Base-by-base conservation (phyloP, 441 rosid species). In the Gossypium schwendimanii region DNA sequence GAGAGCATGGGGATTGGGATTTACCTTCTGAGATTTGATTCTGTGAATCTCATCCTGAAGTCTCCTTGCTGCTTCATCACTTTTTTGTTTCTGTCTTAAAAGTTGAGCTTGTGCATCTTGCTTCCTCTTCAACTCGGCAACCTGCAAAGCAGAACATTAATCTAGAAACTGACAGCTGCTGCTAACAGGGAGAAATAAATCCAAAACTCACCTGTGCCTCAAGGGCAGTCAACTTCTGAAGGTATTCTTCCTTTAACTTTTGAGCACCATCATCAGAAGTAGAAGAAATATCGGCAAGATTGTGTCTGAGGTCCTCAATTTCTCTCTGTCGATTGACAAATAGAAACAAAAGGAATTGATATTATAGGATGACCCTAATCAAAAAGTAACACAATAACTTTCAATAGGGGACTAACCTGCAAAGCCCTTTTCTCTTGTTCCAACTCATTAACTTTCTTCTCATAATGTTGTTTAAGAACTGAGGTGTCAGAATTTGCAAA, bases 21-120 rank as follows among this genome's bases (percentile, higher is more conserved):
- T 58, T 52, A 91, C 99, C 94, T 95, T 95, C 47, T 95, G 98
- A 57, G 89, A 75, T 77, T 93, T 95, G 45, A 95, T 95, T 84
- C 90, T 90, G 4, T 89, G 99, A 75, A 95, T 95, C 80, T 93
- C 99, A 70, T 95, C 98, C 65, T 91, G 92, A 69, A 95, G 82
- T 68, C 91, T 78, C 81, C 75, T 88, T 53, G 97, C 89, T 11
- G 95, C 95, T 65, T 95, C 98, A 4, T 95, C 99, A 75, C 97
- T 90, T 81, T 91, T 95, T 79, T 95, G 99, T 80, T 93, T 95
- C 83, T 95, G 97, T 78, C 95, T 89, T 86, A 95, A 82, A 54
- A 91, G 81, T 80, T 93, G 97, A 76, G 98, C 87, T 83, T 95
- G 99, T 72, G 97, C 89, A 76, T 95, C 99, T 85, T 95, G 99